Conservation (phyloP, 805 yeast species). For the Clavispora santaluciae region DNA sequence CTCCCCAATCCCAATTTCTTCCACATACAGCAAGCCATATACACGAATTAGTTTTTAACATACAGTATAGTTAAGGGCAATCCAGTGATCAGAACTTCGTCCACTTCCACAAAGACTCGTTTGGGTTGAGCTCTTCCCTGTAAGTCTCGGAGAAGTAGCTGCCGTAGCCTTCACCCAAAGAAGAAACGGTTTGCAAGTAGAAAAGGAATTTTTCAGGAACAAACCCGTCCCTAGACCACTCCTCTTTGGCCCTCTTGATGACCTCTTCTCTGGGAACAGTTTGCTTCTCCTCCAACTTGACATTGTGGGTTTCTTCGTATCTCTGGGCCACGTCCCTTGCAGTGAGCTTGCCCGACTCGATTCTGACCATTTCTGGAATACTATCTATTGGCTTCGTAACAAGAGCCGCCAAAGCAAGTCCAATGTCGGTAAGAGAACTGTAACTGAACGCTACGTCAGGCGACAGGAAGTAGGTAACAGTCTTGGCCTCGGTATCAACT, state of each 20-base stretch:
- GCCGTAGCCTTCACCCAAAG: constrained; percentile 42
- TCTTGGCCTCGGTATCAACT: constrained; percentile 24
- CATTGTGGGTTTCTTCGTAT: constrained; percentile 38
- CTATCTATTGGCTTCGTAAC: constrained; percentile 27
- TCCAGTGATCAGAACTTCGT: constrained; percentile 13
- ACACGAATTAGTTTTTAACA: no score
- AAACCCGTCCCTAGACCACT: constrained; percentile 23
- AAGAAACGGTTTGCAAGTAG: constrained; percentile 26
- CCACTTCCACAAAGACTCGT: constrained; percentile 43
- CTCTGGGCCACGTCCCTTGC: constrained; percentile 32
- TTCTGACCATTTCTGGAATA: constrained; percentile 42
- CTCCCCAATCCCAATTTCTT: no score
- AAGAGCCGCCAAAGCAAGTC: constrained; percentile 32
- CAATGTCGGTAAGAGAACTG: constrained; percentile 35
- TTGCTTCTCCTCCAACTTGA: constrained; percentile 24
- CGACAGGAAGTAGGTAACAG: constrained; percentile 40
- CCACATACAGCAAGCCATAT: no score
- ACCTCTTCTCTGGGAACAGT: constrained; percentile 20
- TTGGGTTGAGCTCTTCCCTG: constrained; percentile 43
- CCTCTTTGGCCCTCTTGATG: constrained; percentile 24
- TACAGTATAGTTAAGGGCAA: no score
- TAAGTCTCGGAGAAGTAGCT: constrained; percentile 26
- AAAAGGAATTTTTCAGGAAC: constrained; percentile 26
- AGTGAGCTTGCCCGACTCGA: constrained; percentile 38
- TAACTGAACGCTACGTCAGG: constrained; percentile 21